Conservation (phyloP, 2,329 filamentous ascomycete species). For the Stagonosporopsis cucurbitacearum region DNA sequence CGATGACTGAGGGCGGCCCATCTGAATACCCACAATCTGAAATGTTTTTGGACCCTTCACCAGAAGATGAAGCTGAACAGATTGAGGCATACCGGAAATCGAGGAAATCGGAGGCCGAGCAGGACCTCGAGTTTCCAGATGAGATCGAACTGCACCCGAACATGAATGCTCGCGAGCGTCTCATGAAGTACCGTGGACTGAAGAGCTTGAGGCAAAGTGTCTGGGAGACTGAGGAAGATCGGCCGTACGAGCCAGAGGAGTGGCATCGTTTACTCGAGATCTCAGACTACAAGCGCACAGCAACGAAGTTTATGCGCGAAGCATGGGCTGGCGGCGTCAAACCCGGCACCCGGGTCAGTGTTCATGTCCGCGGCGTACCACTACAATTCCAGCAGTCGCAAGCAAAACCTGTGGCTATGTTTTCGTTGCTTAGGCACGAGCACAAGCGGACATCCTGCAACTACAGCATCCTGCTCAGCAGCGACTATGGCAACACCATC, state of each 20-base stretch:
- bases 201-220: conserved; percentile 87
- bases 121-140: conserved; percentile 95
- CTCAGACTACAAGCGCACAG: conserved; percentile 86
- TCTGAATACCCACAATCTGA: conserved; percentile 95
- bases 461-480: conserved; percentile 84
- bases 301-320: conserved; percentile 78
- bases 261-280: conserved; percentile 87
- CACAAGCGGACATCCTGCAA: conserved; percentile 89
- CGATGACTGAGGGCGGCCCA: conserved; percentile 76
- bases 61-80: conserved; percentile 83
- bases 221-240: conserved; percentile 90
- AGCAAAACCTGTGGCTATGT: conserved; percentile 71
- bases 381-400: conserved; percentile 60
- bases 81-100: conserved; percentile 80
- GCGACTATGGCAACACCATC: conserved; percentile 75
- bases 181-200: conserved; percentile 85
- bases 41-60: conserved; percentile 80
- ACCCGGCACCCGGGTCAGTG: conserved; percentile 80
- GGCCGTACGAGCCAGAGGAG: conserved; percentile 83
- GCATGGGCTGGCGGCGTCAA: conserved; percentile 86
- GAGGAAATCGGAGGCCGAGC: conserved; percentile 80
- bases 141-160: conserved; percentile 94
- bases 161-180: conserved; percentile 81
- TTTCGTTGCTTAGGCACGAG: conserved; percentile 90
- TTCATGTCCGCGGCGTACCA: conserved; percentile 72